A percentile compares a stretch with the other conserved stretches of the same genome.
phyloP scores from a whole-genome alignment of 768 basidiomycete genomes.

The Lactarius evosmus region DNA sequence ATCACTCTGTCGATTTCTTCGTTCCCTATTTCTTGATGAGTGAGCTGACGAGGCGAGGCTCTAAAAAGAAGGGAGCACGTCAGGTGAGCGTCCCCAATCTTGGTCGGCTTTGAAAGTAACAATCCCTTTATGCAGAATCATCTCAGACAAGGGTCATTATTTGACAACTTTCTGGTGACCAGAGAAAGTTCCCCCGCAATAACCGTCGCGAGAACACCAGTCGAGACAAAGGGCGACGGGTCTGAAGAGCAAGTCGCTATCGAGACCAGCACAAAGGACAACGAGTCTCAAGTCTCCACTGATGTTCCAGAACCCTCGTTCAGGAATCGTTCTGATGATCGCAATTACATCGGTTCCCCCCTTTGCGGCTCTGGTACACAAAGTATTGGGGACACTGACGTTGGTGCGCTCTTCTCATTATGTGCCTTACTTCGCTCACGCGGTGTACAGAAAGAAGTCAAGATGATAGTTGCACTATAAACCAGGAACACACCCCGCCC shows the following conservation, averaged over 20 bases:
- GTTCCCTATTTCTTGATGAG: neutral
- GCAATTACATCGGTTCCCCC: neutral
- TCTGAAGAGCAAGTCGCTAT: neutral
- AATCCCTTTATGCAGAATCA: constrained; percentile 9
- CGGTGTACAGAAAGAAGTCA: constrained; percentile 3
- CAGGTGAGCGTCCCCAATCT: constrained; percentile 6
- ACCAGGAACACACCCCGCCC: neutral
- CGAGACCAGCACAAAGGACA: neutral
- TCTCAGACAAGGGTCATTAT: constrained; percentile 33
- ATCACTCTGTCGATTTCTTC: neutral
- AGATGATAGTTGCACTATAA: neutral
- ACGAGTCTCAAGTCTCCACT: neutral
- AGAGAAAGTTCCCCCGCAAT: neutral
- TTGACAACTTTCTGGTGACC: constrained; percentile 18
- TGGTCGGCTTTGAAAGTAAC: neutral
- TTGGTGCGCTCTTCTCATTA: constrained; percentile 9
- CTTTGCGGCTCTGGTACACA: neutral
- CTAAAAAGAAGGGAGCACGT: constrained; percentile 9
- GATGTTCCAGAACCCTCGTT: neutral
- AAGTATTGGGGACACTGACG: neutral
- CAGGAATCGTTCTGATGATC: neutral
- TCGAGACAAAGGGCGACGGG: neutral
- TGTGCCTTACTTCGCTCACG: neutral
- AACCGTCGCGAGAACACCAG: neutral
- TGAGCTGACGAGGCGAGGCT: constrained; percentile 6